Conservation (phyloP, 1,139 yeast genomes). For the Wickerhamiella infanticola region DNA sequence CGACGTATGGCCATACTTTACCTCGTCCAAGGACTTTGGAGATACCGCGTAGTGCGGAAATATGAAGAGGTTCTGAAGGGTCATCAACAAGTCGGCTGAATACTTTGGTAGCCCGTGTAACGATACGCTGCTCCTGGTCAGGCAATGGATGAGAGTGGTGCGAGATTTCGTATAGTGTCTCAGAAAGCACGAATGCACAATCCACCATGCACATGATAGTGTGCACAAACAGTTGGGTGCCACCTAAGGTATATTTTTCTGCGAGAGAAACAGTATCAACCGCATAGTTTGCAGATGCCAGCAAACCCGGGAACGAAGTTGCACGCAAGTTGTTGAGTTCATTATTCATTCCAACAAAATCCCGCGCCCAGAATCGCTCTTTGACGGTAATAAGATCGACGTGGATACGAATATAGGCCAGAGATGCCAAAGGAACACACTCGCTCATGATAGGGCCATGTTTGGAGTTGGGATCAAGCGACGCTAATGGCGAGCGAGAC, state of each 20-base stretch:
- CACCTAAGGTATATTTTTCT: constrained; percentile 1
- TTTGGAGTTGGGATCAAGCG: constrained; percentile 23
- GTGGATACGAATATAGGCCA: constrained; percentile 25
- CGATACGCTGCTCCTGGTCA: constrained; percentile 1
- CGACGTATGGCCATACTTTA: constrained; percentile 1
- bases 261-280: constrained; percentile 5
- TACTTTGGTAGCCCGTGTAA: neutral
- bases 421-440: constrained; percentile 26
- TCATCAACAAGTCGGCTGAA: constrained; percentile 15
- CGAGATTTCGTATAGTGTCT: constrained; percentile 1
- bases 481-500: constrained; percentile 26
- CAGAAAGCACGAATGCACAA: constrained; percentile 3
- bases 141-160: neutral
- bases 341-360: constrained; percentile 22
- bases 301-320: constrained; percentile 12
- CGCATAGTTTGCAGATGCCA: constrained; percentile 8
- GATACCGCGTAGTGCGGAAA: neutral
- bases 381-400: constrained; percentile 23
- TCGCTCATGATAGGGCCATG: constrained; percentile 28
- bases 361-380: constrained; percentile 25
- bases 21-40: neutral
- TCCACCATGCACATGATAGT: constrained; percentile 3
- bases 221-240: constrained; percentile 2
- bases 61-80: constrained; percentile 18
- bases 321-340: constrained; percentile 19